Evolutionary conservation across 345 rosid genomes (phyloP), one percentile per base, ranked within the genome.

Genomic region (Eucalyptus paniculata): DNA sequence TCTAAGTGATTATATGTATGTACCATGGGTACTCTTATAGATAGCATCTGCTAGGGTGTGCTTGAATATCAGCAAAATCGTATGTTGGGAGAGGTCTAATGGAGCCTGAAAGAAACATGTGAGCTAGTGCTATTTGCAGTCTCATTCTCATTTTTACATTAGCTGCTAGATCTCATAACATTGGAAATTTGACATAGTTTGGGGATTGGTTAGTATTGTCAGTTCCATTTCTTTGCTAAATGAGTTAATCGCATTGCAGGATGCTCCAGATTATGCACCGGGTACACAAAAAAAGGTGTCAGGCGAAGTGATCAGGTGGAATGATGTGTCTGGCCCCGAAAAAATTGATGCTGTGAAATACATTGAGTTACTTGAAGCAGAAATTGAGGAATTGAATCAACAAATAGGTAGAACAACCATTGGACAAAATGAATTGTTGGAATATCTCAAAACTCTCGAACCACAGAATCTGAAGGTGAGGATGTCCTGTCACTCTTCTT

Each of bases 231-330:
- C 83, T 77, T 37, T 40, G 85, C 85, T 77, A 77, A 40, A 37
- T 58, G 40, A 44, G 28, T 65, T 62, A 50, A 42, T 72, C 5
- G 4, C 58, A 49, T 44, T 72, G 89, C 93, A 93, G 96, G 97
- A 91, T 89, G 91, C 88, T 87, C 95, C 96, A 24, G 96, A 95
- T 91, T 98, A 95, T 92, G 99, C 97, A 88, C 97, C 97, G 13
- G 99, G 98, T 90, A 95, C 99, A 8, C 99, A 98, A 90, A 98
- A 98, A 95, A 98, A 94, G 87, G 98, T 97, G 86, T 93, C 97
- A 34, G 99, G 99, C 88, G 98, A 98, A 93, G 98, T 98, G 82
- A 95, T 98, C 44, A 92, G 96, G 91, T 97, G 99, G 99, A 95
- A 96, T 91, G 93, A 95, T 91, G 93, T 96, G 45, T 96, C 99